These are phyloP conservation scores for Metarhizium robertsii DNA, from an alignment of 2,329 filamentous ascomycete genomes.

Conservation along the genomic window DNA sequence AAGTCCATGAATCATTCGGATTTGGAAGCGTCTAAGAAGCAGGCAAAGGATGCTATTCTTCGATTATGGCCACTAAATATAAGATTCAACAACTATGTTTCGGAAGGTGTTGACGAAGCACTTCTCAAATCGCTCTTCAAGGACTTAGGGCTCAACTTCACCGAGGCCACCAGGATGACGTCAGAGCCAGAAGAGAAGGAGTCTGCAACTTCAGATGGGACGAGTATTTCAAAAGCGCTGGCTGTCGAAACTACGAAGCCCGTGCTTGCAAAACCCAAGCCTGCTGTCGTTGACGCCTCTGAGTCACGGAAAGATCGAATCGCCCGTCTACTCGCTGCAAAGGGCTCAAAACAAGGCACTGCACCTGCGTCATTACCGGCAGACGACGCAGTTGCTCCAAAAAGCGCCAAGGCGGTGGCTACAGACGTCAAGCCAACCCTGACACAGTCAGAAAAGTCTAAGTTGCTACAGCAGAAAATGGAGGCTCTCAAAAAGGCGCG, in stretches of 20 bases:
- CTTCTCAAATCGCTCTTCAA: slow-evolving; percentile 57
- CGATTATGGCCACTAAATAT: slow-evolving; percentile 58
- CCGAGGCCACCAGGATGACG: neutral
- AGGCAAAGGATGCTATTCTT: slow-evolving; percentile 59
- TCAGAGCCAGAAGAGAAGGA: neutral
- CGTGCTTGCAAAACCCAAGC: neutral
- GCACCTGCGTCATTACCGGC: slow-evolving; percentile 7
- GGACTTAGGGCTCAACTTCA: slow-evolving; percentile 52
- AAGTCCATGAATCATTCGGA: neutral
- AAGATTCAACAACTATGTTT: slow-evolving; percentile 62
- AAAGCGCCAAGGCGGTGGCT: neutral
- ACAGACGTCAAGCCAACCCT: slow-evolving; percentile 18
- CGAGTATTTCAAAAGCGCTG: neutral
- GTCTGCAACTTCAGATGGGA: neutral
- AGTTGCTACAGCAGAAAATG: slow-evolving; percentile 66
- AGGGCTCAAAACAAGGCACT: slow-evolving; percentile 43
- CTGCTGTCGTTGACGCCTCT: slow-evolving; percentile 23
- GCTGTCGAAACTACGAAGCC: neutral
- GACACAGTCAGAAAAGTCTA: slow-evolving; percentile 57
- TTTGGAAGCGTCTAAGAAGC: slow-evolving; percentile 36
- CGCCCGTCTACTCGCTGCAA: slow-evolving; percentile 65
- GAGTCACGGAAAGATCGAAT: slow-evolving; percentile 69
- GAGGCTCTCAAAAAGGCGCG: slow-evolving; percentile 52
- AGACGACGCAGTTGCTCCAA: slow-evolving; percentile 2
- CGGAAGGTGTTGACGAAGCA: slow-evolving; percentile 59